Conservation (phyloP, 768 basidiomycete genomes). For the Podaxis sp. region DNA sequence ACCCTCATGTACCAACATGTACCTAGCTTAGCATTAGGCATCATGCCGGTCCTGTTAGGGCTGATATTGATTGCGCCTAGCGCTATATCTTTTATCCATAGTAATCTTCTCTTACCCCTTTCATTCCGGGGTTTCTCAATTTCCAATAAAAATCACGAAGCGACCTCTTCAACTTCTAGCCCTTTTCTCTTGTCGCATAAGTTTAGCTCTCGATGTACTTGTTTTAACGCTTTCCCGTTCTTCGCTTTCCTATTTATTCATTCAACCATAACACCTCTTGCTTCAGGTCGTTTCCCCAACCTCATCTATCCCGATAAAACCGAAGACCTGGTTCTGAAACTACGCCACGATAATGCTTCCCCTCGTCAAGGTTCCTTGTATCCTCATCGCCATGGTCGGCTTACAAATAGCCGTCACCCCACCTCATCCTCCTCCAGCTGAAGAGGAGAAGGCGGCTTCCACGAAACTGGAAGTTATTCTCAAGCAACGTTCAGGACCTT, state of each 20-base stretch:
- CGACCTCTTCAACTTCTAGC: neutral
- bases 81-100: no score
- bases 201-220: neutral
- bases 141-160: neutral
- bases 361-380: slow-evolving; percentile 42
- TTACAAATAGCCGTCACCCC: slow-evolving; percentile 47
- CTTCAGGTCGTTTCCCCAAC: neutral
- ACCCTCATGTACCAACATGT: no score
- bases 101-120: neutral
- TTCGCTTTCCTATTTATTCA: neutral
- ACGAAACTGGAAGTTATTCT: slow-evolving; percentile 38
- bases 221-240: neutral
- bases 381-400: slow-evolving; percentile 41
- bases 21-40: no score
- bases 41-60: no score
- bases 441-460: slow-evolving; percentile 32
- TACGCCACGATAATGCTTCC: slow-evolving; percentile 21
- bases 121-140: neutral
- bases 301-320: neutral
- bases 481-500: slow-evolving; percentile 32
- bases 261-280: neutral
- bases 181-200: neutral
- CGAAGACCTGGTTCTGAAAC: neutral
- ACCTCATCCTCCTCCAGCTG: slow-evolving; percentile 39
- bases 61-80: no score